Evolutionary conservation across 1,284 basidiomycete genomes (phyloP).

Genomic region (Trichosporon sp.): DNA sequence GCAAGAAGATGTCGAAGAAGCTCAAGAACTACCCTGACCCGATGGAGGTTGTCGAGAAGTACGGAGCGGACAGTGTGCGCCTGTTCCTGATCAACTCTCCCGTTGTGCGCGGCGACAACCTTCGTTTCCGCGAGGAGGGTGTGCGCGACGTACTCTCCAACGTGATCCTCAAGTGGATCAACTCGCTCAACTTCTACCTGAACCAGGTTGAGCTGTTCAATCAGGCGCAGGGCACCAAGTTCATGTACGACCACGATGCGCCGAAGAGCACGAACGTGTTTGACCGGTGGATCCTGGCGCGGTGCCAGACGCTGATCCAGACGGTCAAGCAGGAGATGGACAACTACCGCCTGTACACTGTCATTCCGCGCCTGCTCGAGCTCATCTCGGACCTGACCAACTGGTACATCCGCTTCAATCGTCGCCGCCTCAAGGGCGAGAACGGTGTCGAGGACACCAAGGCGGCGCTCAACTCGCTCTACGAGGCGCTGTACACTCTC

Average conservation of each 20-base stretch:
- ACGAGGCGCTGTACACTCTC: constrained; percentile 90
- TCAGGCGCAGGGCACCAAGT: constrained; percentile 72
- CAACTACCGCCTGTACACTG: constrained; percentile 93
- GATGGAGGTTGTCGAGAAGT: constrained; percentile 79
- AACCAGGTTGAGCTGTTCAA: constrained; percentile 87
- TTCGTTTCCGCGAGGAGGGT: constrained; percentile 96
- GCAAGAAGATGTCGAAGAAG: constrained; percentile 99
- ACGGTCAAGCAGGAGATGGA: constrained; percentile 93
- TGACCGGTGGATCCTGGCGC: constrained; percentile 96
- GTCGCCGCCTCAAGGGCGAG: constrained; percentile 91
- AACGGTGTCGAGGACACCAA: constrained; percentile 84
- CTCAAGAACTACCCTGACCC: constrained; percentile 98
- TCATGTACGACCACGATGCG: constrained; percentile 81
- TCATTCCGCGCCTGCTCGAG: constrained; percentile 87
- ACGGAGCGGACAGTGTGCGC: constrained; percentile 93
- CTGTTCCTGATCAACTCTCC: constrained; percentile 99
- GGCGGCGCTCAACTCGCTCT: constrained; percentile 87
- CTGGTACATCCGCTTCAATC: constrained; percentile 99
- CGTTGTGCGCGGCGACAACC: constrained; percentile 94
- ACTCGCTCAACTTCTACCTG: constrained; percentile 98
- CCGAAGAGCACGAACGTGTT: constrained; percentile 88
- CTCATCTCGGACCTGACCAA: constrained; percentile 96
- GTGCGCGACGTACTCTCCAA: constrained; percentile 93
- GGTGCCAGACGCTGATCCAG: constrained; percentile 92
- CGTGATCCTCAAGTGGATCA: constrained; percentile 97